phyloP scores from a whole-genome alignment of 23 red algal genomes.

The Gracilariopsis chorda region DNA sequence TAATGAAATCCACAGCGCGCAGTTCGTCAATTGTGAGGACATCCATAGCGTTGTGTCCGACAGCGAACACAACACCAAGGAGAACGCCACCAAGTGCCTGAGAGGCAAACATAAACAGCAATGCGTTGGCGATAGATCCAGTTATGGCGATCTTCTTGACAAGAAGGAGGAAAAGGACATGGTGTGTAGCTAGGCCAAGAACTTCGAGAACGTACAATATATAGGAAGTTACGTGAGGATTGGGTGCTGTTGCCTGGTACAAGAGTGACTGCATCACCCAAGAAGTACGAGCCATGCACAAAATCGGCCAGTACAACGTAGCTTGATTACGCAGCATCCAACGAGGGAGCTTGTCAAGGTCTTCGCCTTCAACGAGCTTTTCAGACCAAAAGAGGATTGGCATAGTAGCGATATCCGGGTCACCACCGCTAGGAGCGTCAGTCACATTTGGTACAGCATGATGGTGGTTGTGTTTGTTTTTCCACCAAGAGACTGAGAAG shows the following conservation, averaged over 20 bases:
- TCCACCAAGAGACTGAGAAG: slow-evolving; percentile 94
- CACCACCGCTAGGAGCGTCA: slow-evolving; percentile 60
- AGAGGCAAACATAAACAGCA: slow-evolving; percentile 25
- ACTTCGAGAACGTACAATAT: slow-evolving; percentile 40
- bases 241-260: slow-evolving; percentile 23
- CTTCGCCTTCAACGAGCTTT: slow-evolving; percentile 82
- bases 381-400: slow-evolving; percentile 86
- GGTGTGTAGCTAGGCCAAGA: slow-evolving; percentile 43
- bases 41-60: slow-evolving; percentile 87
- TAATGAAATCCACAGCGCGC: slow-evolving; percentile 61
- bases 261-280: slow-evolving; percentile 73
- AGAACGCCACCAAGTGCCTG: slow-evolving; percentile 76
- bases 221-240: slow-evolving; percentile 16
- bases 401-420: slow-evolving; percentile 85
- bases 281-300: slow-evolving; percentile 75
- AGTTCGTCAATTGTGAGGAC: slow-evolving; percentile 71
- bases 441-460: slow-evolving; percentile 88
- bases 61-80: slow-evolving; percentile 79
- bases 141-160: slow-evolving; percentile 21
- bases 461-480: slow-evolving; percentile 91
- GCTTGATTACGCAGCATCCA: slow-evolving; percentile 78
- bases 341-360: slow-evolving; percentile 50
- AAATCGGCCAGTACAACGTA: slow-evolving; percentile 62
- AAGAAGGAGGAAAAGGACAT: slow-evolving; percentile 36
- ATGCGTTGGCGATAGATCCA: neutral